Evolutionary conservation across 2,329 filamentous ascomycete species (phyloP).

Genomic region (Aspergillus proliferans): DNA sequence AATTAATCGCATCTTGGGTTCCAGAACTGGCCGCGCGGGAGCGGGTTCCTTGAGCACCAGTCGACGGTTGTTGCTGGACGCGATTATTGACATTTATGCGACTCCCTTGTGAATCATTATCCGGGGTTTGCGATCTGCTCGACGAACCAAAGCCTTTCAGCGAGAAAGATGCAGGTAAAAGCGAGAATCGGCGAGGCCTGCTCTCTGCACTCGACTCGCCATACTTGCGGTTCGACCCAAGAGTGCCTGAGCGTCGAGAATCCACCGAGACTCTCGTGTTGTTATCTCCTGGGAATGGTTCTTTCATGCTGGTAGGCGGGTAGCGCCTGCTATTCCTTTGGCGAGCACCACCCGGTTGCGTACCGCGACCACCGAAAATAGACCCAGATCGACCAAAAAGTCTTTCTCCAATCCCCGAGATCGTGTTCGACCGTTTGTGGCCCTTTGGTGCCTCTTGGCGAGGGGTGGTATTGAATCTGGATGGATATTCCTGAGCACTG

Average conservation of each 20-base stretch:
- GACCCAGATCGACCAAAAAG: slow-evolving; percentile 79
- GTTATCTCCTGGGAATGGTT: slow-evolving; percentile 53
- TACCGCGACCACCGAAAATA: slow-evolving; percentile 59
- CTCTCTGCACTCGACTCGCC: slow-evolving; percentile 58
- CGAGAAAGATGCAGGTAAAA: slow-evolving; percentile 60
- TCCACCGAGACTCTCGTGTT: slow-evolving; percentile 63
- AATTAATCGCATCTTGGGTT: slow-evolving; percentile 25
- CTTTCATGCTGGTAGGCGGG: slow-evolving; percentile 86
- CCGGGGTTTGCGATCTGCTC: slow-evolving; percentile 46
- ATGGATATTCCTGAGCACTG: slow-evolving; percentile 52
- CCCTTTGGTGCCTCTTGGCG: slow-evolving; percentile 41
- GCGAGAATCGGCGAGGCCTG: slow-evolving; percentile 64
- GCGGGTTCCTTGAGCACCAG: slow-evolving; percentile 24
- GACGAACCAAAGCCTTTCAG: slow-evolving; percentile 58
- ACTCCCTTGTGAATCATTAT: slow-evolving; percentile 34
- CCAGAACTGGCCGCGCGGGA: slow-evolving; percentile 28
- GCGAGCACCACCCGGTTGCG: slow-evolving; percentile 32
- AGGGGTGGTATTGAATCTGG: slow-evolving; percentile 53
- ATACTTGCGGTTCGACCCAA: slow-evolving; percentile 63
- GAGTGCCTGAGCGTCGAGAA: slow-evolving; percentile 65
- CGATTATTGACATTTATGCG: slow-evolving; percentile 24
- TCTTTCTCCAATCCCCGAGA: slow-evolving; percentile 75
- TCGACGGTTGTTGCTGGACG: slow-evolving; percentile 29
- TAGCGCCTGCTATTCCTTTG: slow-evolving; percentile 60
- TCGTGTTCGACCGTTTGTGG: slow-evolving; percentile 68